Percentiles rank a stretch among this genome's conserved stretches.
These are phyloP conservation scores for Trichoderma sp. DNA, from an alignment of 2,329 filamentous ascomycete genomes.

Conservation along the genomic window DNA sequence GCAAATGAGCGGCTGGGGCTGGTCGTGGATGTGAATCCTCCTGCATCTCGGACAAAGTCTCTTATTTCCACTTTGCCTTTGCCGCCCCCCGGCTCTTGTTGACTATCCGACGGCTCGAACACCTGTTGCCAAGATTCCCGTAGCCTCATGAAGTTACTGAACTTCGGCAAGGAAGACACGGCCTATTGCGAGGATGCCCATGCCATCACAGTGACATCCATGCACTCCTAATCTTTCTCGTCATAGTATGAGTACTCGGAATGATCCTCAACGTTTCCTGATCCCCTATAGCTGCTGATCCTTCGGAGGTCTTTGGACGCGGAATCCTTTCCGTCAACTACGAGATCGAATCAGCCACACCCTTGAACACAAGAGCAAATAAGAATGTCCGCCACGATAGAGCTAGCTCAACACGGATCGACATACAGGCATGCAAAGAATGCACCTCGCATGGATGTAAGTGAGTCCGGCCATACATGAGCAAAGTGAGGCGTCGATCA, in stretches of 20 bases:
- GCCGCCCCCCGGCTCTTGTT: background rate
- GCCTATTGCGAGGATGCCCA: no score
- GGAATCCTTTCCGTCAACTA: background rate
- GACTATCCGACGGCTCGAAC: slow-evolving; percentile 18
- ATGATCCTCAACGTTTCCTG: background rate
- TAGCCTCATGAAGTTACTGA: background rate
- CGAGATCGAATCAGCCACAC: no score
- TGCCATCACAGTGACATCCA: no score
- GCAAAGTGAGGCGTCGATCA: slow-evolving; percentile 4
- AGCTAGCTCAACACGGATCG: slow-evolving; percentile 5
- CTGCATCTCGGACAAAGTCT: no score
- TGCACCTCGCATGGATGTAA: background rate
- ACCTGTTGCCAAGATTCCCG: background rate
- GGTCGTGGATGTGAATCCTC: no score
- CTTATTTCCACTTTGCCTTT: no score
- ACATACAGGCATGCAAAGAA: background rate
- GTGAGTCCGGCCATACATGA: background rate
- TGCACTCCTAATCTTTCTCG: no score
- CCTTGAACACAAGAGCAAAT: no score
- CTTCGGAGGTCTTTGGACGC: background rate
- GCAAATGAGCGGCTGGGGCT: background rate
- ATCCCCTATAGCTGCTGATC: slow-evolving; percentile 14
- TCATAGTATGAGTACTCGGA: no score
- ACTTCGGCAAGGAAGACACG: no score
- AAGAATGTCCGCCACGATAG: background rate